Evolutionary conservation across 371 early-diverging fungal species (phyloP).

Genomic region (Zopfochytrium polystomum): DNA sequence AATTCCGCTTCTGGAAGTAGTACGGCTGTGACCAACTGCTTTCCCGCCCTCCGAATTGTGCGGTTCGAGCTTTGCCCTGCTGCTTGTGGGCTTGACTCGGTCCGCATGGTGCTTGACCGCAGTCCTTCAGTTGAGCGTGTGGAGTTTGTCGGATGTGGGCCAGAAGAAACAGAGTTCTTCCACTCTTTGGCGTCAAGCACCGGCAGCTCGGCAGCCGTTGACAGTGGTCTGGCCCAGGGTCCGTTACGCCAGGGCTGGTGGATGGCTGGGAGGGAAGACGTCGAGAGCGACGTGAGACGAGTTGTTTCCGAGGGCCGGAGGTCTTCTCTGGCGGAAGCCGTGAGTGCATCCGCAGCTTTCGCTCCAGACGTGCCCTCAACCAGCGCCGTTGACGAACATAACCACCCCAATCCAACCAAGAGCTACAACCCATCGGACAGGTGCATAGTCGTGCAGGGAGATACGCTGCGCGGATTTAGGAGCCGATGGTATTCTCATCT

Average conservation of each 20-base stretch:
- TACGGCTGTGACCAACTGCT: background rate
- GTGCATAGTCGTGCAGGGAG: conserved; percentile 23
- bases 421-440: conserved; percentile 13
- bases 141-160: conserved; percentile 30
- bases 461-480: conserved; percentile 6
- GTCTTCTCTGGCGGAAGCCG: background rate
- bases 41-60: conserved; percentile 12
- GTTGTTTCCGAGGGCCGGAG: background rate
- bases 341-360: no score
- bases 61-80: conserved; percentile 24
- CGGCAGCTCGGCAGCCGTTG: conserved; percentile 12
- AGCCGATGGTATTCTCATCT: conserved; percentile 22
- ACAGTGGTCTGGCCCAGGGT: background rate
- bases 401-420: background rate
- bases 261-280: conserved; percentile 14
- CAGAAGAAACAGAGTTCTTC: conserved; percentile 15
- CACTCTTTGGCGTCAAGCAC: conserved; percentile 5
- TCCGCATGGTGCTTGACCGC: conserved; percentile 26
- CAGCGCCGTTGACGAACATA: no score
- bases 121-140: conserved; percentile 23
- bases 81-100: conserved; percentile 21
- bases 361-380: no score
- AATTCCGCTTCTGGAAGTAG: background rate
- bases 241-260: background rate
- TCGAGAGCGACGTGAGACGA: background rate